Conservation (phyloP, 805 yeast genomes). For the Nakazawaea peltata region DNA sequence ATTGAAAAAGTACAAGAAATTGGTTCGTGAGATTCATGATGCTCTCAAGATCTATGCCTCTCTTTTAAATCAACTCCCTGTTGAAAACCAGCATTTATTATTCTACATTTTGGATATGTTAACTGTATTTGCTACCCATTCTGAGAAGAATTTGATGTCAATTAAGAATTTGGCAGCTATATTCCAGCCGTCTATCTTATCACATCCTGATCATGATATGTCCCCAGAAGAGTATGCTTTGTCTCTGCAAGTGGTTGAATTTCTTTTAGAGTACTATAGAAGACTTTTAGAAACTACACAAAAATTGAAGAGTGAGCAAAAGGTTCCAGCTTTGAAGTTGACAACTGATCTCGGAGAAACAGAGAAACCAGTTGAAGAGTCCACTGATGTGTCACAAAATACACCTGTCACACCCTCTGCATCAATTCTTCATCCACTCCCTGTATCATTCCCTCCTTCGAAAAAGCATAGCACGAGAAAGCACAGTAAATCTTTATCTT, state of each 20-base stretch:
- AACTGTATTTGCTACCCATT: conserved; percentile 74
- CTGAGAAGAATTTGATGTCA: conserved; percentile 81
- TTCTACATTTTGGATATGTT: conserved; percentile 82
- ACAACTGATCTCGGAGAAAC: conserved; percentile 1
- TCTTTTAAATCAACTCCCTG: conserved; percentile 64
- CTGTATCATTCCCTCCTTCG: too few species aligned
- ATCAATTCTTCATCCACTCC: conserved; percentile 2
- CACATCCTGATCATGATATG: conserved; percentile 90
- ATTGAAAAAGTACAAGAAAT: conserved; percentile 36
- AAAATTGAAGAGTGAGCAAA: conserved; percentile 2
- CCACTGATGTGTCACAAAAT: conserved; percentile 1
- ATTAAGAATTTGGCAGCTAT: conserved; percentile 91
- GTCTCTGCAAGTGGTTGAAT: conserved; percentile 80
- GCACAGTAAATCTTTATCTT: conserved; percentile 36
- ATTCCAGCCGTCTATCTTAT: conserved; percentile 92
- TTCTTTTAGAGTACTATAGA: conserved; percentile 79
- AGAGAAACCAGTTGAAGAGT: conserved; percentile 1
- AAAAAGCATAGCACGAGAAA: conserved; percentile 14
- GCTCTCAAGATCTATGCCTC: conserved; percentile 66
- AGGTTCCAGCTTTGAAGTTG: neutral
- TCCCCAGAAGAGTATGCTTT: conserved; percentile 86
- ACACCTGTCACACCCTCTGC: conserved; percentile 6
- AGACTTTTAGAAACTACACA: conserved; percentile 42
- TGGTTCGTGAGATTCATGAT: conserved; percentile 55
- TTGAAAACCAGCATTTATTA: conserved; percentile 70